Conservation (phyloP, 116 monocot species). For the Zostera marina region DNA sequence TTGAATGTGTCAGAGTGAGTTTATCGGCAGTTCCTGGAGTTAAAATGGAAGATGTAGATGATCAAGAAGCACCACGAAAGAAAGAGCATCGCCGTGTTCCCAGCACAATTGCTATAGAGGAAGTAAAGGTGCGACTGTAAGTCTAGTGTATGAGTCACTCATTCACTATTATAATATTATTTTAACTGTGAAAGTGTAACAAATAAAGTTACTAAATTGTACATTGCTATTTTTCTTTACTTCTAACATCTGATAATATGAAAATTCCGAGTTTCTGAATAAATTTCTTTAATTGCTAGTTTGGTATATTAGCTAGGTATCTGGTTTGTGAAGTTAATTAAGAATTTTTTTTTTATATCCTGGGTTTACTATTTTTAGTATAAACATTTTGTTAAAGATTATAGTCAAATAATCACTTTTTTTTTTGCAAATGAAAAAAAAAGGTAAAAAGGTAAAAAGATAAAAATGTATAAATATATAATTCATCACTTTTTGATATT, state of each 20-base stretch:
- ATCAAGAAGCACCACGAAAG: slow-evolving; percentile 56
- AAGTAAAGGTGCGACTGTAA: slow-evolving; percentile 96
- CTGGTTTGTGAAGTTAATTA: too few relatives aligned
- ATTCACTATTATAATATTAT: slow-evolving; percentile 1
- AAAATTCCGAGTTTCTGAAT: too few relatives aligned
- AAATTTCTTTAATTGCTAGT: too few relatives aligned
- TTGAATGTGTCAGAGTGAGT: slow-evolving; percentile 55
- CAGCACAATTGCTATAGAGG: slow-evolving; percentile 99
- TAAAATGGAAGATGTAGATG: slow-evolving; percentile 88
- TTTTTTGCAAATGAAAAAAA: too few relatives aligned
- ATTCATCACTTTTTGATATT: background rate
- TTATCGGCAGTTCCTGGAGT: slow-evolving; percentile 85
- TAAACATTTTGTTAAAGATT: too few relatives aligned
- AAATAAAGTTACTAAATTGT: background rate
- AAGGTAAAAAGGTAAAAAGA: too few relatives aligned
- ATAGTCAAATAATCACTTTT: background rate
- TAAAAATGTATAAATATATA: too few relatives aligned
- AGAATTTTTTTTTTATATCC: background rate
- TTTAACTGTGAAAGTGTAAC: background rate
- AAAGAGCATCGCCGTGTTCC: slow-evolving; percentile 99
- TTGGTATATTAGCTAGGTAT: too few relatives aligned
- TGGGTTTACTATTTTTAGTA: background rate
- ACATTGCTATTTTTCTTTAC: background rate
- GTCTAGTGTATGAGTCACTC: slow-evolving; percentile 14
- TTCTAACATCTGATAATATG: background rate